Percentiles rank a stretch among this genome's conserved stretches.
These are phyloP conservation scores for Trametes cubensis DNA, from an alignment of 768 basidiomycete genomes.

Conservation along the genomic window DNA sequence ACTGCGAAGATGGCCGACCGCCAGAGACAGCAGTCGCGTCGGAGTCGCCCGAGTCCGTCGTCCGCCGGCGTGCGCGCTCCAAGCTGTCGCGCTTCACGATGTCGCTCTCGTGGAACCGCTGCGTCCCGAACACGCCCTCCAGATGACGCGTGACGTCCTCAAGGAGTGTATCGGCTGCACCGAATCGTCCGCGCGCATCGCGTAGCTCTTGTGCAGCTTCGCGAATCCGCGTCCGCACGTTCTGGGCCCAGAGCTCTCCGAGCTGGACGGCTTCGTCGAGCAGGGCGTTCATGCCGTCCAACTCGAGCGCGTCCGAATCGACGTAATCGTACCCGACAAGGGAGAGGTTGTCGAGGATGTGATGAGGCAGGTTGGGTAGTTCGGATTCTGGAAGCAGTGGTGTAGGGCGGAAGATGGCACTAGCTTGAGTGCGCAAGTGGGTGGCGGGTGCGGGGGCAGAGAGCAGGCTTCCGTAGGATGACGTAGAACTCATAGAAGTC, in stretches of 20 bases:
- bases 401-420: conserved; percentile 7
- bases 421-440: background rate
- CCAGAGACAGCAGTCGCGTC: conserved; percentile 52
- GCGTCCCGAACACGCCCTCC: conserved; percentile 43
- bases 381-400: conserved; percentile 44
- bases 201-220: conserved; percentile 54
- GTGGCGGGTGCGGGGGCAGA: background rate
- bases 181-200: conserved; percentile 47
- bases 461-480: conserved; percentile 20
- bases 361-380: conserved; percentile 40
- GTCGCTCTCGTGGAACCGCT: conserved; percentile 18
- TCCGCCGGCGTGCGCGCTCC: conserved; percentile 38
- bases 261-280: conserved; percentile 53
- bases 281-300: conserved; percentile 47
- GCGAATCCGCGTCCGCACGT: conserved; percentile 56
- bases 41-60: conserved; percentile 71
- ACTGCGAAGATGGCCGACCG: conserved; percentile 19
- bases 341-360: conserved; percentile 58
- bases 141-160: conserved; percentile 48
- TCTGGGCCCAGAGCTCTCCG: conserved; percentile 47
- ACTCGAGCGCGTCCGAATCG: conserved; percentile 35
- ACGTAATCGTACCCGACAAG: conserved; percentile 44
- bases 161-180: conserved; percentile 47
- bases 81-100: conserved; percentile 12
- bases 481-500: conserved; percentile 37